A percentile compares a stretch with the other conserved stretches of the same genome.
phyloP scores from a whole-genome alignment of 2,329 filamentous ascomycete genomes.

The Calonectria naviculata region DNA sequence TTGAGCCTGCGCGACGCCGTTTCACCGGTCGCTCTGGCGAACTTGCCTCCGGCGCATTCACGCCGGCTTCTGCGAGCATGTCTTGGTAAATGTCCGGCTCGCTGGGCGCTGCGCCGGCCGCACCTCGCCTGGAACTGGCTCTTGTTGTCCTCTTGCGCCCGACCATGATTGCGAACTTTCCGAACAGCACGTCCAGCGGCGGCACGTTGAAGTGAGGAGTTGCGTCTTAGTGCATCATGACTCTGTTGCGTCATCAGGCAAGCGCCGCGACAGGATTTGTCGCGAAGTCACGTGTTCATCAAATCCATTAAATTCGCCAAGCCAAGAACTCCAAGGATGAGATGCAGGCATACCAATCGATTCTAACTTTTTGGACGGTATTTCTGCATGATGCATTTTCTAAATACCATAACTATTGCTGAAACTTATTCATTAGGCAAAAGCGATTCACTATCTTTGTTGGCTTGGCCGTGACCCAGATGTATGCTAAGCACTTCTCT shows the following conservation, averaged over 20 bases:
- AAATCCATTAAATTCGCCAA: neutral
- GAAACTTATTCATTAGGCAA: neutral
- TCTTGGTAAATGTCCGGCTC: slow-evolving; percentile 57
- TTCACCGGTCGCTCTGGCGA: slow-evolving; percentile 54
- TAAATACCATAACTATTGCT: neutral
- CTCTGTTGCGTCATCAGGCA: slow-evolving; percentile 38
- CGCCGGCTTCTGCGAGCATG: slow-evolving; percentile 62
- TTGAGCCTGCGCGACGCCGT: slow-evolving; percentile 44
- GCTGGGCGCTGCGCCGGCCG: slow-evolving; percentile 27
- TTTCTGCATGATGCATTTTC: neutral
- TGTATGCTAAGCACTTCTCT: neutral
- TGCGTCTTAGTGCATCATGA: slow-evolving; percentile 25
- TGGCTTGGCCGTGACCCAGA: neutral
- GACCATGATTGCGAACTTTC: slow-evolving; percentile 41
- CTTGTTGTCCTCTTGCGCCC: slow-evolving; percentile 43
- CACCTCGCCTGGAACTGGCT: slow-evolving; percentile 32
- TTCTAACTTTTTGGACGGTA: neutral
- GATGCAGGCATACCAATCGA: neutral
- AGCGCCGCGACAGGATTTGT: slow-evolving; percentile 1
- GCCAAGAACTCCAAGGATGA: neutral
- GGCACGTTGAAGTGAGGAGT: slow-evolving; percentile 23
- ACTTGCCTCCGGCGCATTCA: slow-evolving; percentile 40
- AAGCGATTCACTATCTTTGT: neutral
- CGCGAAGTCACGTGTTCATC: slow-evolving; percentile 35
- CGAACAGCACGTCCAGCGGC: neutral